Conservation (phyloP, 768 basidiomycete genomes). For the Pulveroboletus sp. region DNA sequence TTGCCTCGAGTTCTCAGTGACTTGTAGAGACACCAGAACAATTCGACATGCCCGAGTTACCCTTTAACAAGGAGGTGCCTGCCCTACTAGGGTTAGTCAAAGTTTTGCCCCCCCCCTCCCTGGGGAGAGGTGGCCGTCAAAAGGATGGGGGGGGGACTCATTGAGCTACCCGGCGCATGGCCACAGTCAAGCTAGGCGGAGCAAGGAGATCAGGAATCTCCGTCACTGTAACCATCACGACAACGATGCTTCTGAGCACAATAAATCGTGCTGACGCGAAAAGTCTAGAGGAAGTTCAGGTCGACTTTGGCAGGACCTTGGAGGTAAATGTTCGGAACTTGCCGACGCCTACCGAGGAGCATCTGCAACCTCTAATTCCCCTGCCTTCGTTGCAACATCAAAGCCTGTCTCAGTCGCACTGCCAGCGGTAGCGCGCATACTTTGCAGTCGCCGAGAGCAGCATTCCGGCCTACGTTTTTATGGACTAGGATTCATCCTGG, state of each 20-base stretch:
- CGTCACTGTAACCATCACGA: conserved; percentile 28
- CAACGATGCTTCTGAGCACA: conserved; percentile 20
- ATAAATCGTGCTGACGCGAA: conserved; percentile 25
- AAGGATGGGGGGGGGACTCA: background rate
- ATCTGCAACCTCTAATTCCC: conserved; percentile 9
- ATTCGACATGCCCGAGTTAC: too few species aligned
- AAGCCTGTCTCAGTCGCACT: conserved; percentile 14
- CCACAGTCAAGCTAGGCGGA: background rate
- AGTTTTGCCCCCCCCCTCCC: too few species aligned
- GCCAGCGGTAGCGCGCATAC: background rate
- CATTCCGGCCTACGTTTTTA: conserved; percentile 9
- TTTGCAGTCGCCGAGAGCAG: conserved; percentile 9
- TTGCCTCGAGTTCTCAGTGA: conserved; percentile 15
- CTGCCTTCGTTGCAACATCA: conserved; percentile 22
- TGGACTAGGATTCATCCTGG: conserved; percentile 2
- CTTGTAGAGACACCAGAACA: too few species aligned
- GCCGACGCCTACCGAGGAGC: conserved; percentile 20
- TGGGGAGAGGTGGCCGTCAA: too few species aligned
- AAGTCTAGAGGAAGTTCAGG: conserved; percentile 24
- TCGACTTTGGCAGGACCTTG: too few species aligned
- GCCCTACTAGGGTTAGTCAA: too few species aligned
- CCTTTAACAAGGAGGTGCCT: too few species aligned
- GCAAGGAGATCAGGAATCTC: conserved; percentile 1
- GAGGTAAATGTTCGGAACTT: conserved; percentile 20
- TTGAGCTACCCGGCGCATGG: background rate